Percentiles rank a stretch among this genome's conserved stretches.
phyloP scores from a whole-genome alignment of 2,329 filamentous ascomycete genomes.

The Zymoseptoria pseudotritici region DNA sequence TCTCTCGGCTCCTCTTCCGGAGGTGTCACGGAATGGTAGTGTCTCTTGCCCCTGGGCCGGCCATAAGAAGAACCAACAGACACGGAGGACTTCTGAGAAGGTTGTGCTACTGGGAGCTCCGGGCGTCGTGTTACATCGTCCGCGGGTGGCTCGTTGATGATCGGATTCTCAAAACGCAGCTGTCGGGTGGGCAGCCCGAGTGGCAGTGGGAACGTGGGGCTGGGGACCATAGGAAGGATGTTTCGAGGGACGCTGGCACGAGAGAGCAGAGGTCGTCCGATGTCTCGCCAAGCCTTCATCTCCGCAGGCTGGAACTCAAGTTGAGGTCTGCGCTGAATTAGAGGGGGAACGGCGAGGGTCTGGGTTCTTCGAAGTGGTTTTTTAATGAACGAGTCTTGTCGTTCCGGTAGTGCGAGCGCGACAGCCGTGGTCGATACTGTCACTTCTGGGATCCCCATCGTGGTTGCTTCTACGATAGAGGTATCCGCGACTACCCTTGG shows the following conservation, averaged over 20 bases:
- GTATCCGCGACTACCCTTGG: constrained; percentile 26
- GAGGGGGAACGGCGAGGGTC: constrained; percentile 6
- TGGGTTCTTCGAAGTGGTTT: constrained; percentile 7
- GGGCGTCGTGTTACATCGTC: background rate
- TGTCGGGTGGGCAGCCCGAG: background rate
- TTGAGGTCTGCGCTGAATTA: background rate
- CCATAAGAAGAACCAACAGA: background rate
- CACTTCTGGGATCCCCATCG: constrained; percentile 1
- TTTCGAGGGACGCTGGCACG: background rate
- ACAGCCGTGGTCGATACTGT: background rate
- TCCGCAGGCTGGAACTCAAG: background rate
- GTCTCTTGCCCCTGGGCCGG: constrained; percentile 2
- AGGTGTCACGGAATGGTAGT: constrained; percentile 19
- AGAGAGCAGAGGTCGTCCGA: background rate
- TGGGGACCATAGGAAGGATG: background rate
- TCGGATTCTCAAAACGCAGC: constrained; percentile 10
- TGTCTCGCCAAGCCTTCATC: background rate
- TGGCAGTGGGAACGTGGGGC: background rate
- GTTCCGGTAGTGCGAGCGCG: constrained; percentile 1
- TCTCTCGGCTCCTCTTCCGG: constrained; percentile 13
- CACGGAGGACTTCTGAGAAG: constrained; percentile 1
- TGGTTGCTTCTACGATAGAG: constrained; percentile 10
- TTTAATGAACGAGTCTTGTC: constrained; percentile 5
- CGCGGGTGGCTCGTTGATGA: background rate
- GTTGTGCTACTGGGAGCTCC: background rate